Percentiles rank a stretch among this genome's conserved stretches.
These are phyloP conservation scores for Hymenoscyphus salicellus DNA, from an alignment of 2,329 filamentous ascomycete species.

Conservation along the genomic window DNA sequence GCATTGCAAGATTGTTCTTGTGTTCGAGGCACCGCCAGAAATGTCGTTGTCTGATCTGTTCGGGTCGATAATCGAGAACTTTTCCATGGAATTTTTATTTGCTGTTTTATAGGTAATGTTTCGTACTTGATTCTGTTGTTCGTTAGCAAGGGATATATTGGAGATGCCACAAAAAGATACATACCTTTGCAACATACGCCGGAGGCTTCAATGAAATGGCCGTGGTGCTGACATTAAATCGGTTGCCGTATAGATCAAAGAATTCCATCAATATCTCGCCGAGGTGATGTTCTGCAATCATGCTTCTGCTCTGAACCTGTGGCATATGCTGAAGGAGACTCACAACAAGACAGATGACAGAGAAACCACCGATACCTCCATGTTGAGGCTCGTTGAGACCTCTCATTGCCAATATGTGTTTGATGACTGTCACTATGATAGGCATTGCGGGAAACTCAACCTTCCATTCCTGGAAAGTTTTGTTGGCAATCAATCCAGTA, in stretches of 20 bases:
- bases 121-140: constrained; percentile 19
- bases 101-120: constrained; percentile 45
- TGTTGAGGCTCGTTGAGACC: constrained; percentile 87
- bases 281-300: constrained; percentile 63
- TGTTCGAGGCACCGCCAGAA: constrained; percentile 76
- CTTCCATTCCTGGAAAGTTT: constrained; percentile 81
- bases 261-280: constrained; percentile 84
- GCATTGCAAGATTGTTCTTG: constrained; percentile 60
- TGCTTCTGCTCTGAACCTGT: constrained; percentile 58
- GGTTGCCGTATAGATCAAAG: constrained; percentile 81
- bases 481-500: constrained; percentile 74
- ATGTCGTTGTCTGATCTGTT: constrained; percentile 86
- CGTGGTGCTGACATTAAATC: constrained; percentile 66
- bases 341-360: constrained; percentile 88
- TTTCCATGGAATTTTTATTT: constrained; percentile 47
- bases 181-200: constrained; percentile 72
- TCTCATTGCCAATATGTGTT: constrained; percentile 88
- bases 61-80: constrained; percentile 87
- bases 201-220: constrained; percentile 77
- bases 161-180: constrained; percentile 26
- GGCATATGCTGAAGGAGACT: constrained; percentile 83
- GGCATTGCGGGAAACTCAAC: constrained; percentile 78
- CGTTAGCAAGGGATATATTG: constrained; percentile 10
- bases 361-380: constrained; percentile 90
- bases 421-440: constrained; percentile 79